A percentile compares a stretch with the other conserved stretches of the same genome.
Evolutionary conservation across 73 alveolate species (phyloP).

Genomic region (Paramecium primaurelia): DNA sequence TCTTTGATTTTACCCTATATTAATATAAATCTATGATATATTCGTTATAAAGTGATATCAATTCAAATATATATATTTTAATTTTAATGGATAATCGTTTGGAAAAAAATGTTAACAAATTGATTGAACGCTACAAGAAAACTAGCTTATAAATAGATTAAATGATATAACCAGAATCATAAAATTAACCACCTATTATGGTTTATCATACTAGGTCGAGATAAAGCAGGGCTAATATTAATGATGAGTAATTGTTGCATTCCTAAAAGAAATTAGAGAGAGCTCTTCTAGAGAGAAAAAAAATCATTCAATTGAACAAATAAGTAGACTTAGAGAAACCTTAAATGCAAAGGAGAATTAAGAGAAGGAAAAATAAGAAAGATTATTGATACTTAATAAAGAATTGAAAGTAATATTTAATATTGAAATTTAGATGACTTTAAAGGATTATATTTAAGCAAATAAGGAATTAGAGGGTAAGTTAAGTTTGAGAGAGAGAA

Average conservation of each 20-base stretch:
- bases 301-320: constrained; percentile 1
- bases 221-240: neutral
- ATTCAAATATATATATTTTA: neutral
- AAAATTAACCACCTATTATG: neutral
- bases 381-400: neutral
- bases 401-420: neutral
- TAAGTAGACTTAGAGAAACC: constrained; percentile 32
- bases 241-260: neutral
- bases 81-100: neutral
- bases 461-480: constrained; percentile 12
- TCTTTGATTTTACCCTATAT: no score
- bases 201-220: neutral
- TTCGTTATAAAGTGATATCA: no score
- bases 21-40: no score
- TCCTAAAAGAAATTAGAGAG: neutral
- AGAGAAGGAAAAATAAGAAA: constrained; percentile 6
- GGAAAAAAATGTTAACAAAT: constrained; percentile 14
- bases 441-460: neutral
- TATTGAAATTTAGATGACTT: neutral
- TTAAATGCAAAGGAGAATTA: constrained; percentile 5
- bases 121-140: constrained; percentile 6
- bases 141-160: constrained; percentile 16
- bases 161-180: neutral
- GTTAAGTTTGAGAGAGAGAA: neutral
- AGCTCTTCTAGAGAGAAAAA: constrained; percentile 6